Percentiles rank a stretch among this genome's conserved stretches.
Evolutionary conservation across 2,329 filamentous ascomycete species (phyloP).

Genomic region (Verticillium zaregamsianum): DNA sequence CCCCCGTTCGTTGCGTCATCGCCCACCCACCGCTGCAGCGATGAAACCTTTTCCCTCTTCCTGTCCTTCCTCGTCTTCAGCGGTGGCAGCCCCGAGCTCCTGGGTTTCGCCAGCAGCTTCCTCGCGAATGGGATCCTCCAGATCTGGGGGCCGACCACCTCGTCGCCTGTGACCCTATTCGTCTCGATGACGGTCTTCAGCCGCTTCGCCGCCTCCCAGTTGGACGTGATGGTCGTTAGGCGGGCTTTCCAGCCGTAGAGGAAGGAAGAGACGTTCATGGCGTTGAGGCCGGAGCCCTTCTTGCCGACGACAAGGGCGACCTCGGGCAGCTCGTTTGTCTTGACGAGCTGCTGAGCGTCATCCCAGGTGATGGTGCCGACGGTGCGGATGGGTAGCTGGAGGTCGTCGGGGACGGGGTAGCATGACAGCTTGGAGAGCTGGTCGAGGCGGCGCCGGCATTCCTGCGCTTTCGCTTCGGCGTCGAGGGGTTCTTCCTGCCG

Average conservation of each 20-base stretch:
- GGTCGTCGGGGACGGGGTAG: constrained; percentile 21
- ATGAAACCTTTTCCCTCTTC: constrained; percentile 10
- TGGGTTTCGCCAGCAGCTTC: constrained; percentile 11
- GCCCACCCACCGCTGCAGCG: constrained; percentile 1
- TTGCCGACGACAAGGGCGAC: constrained; percentile 28
- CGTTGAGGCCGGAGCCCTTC: constrained; percentile 25
- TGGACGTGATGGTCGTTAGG: constrained; percentile 32
- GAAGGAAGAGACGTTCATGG: constrained; percentile 32
- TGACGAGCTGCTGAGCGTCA: constrained; percentile 22
- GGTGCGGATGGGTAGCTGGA: constrained; percentile 31
- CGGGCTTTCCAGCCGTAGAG: constrained; percentile 33
- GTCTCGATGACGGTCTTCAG: constrained; percentile 10
- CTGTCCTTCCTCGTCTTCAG: constrained; percentile 9
- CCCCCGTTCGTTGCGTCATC: not conserved
- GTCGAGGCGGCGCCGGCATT: constrained; percentile 10
- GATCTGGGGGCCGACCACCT: constrained; percentile 9
- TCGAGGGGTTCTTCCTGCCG: constrained; percentile 3
- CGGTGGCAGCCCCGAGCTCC: not conserved
- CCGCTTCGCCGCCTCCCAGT: constrained; percentile 27
- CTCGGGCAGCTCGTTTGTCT: constrained; percentile 21
- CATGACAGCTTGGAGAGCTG: constrained; percentile 28
- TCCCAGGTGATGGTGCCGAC: constrained; percentile 19
- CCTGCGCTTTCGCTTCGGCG: constrained; percentile 4
- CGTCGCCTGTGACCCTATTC: constrained; percentile 2
- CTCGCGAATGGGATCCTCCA: constrained; percentile 13